Conservation (phyloP, 1,284 basidiomycete species). For the Sanghuangporus weigelae region DNA sequence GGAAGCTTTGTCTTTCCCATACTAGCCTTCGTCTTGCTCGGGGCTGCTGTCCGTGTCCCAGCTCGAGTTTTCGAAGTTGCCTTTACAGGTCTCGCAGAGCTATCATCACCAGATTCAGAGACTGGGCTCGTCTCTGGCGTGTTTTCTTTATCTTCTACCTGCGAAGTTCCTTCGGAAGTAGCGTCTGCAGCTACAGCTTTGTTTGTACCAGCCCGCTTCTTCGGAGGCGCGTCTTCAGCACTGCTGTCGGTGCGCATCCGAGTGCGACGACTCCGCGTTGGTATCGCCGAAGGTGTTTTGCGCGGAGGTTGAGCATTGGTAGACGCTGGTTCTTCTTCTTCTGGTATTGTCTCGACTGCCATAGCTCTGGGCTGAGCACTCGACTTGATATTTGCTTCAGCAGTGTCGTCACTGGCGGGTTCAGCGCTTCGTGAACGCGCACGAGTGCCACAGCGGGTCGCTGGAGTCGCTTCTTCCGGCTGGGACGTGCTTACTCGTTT, state of each 20-base stretch:
- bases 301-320: conserved; percentile 1
- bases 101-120: conserved; percentile 6
- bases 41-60: neutral
- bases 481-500: neutral
- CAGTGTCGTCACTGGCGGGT: conserved; percentile 15
- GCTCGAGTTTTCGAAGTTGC: conserved; percentile 1
- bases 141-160: conserved; percentile 35
- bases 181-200: neutral
- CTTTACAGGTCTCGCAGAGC: neutral
- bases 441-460: conserved; percentile 9
- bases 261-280: conserved; percentile 1
- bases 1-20: neutral
- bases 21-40: neutral
- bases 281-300: neutral
- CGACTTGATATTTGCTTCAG: conserved; percentile 16
- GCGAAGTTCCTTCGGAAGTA: conserved; percentile 14
- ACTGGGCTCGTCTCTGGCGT: conserved; percentile 28
- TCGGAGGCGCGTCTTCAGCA: conserved; percentile 6
- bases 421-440: conserved; percentile 16
- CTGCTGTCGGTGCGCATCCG: conserved; percentile 4
- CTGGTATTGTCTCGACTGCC: conserved; percentile 11
- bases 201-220: neutral
- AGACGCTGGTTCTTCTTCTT: conserved; percentile 11
- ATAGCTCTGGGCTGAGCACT: neutral
- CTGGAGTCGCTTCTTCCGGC: neutral